phyloP scores from a whole-genome alignment of 83 land plant species.

The Diphasiastrum complanatum region DNA sequence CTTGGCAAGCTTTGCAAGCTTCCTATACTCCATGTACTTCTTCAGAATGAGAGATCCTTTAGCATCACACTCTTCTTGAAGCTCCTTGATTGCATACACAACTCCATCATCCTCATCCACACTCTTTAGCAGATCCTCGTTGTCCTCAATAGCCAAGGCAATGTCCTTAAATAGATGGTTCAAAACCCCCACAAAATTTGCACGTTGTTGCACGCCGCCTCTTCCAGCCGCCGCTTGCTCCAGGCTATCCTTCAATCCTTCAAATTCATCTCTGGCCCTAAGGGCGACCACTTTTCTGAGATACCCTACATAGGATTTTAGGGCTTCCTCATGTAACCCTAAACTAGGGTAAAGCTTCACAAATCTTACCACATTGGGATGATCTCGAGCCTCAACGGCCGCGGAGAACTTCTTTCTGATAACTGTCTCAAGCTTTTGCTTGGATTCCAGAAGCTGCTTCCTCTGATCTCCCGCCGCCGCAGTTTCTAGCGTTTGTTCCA shows the following conservation, averaged over 20 bases:
- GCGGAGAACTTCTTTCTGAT: constrained; percentile 44
- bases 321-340: constrained; percentile 64
- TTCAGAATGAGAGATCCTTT: constrained; percentile 55
- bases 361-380: constrained; percentile 49
- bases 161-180: constrained; percentile 74
- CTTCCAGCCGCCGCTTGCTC: constrained; percentile 25
- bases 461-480: constrained; percentile 45
- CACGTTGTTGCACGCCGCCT: constrained; percentile 10
- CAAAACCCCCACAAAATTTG: constrained; percentile 59
- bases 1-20: constrained; percentile 45
- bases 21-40: constrained; percentile 69
- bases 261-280: constrained; percentile 57
- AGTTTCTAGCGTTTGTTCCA: constrained; percentile 5
- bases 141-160: constrained; percentile 74
- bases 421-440: constrained; percentile 55
- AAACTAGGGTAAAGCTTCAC: constrained; percentile 54
- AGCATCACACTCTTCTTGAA: constrained; percentile 87
- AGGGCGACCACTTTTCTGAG: constrained; percentile 58
- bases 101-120: constrained; percentile 79
- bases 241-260: constrained; percentile 43
- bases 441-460: constrained; percentile 53
- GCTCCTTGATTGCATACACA: constrained; percentile 68
- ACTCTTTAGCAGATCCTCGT: constrained; percentile 55
- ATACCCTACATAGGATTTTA: constrained; percentile 63
- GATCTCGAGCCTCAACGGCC: constrained; percentile 73